phyloP scores from a whole-genome alignment of 352 stramenopile species.

The Elongisporangium prolatum region DNA sequence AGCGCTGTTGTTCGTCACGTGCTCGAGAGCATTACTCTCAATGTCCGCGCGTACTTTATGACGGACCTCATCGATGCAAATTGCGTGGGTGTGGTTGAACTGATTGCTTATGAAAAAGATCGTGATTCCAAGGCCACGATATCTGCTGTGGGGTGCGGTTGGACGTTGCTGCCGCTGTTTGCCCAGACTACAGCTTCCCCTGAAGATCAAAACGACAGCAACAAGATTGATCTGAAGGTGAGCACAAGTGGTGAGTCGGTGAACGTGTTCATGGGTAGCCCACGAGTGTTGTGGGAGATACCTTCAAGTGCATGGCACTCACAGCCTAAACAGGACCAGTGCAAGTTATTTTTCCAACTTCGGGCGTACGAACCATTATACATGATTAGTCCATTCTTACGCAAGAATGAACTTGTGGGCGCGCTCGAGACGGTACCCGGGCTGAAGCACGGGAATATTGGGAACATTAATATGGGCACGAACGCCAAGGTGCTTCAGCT shows the following conservation, averaged over 20 bases:
- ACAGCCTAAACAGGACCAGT: conserved; percentile 44
- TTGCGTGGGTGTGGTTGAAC: conserved; percentile 91
- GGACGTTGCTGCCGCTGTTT: conserved; percentile 90
- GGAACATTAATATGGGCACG: conserved; percentile 60
- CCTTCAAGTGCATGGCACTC: conserved; percentile 44
- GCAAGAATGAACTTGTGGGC: conserved; percentile 86
- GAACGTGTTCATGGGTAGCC: conserved; percentile 67
- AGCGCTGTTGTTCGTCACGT: conserved; percentile 41
- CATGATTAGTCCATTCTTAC: conserved; percentile 54
- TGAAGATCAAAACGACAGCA: conserved; percentile 10
- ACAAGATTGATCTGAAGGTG: not conserved
- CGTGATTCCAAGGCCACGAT: conserved; percentile 65
- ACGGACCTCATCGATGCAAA: conserved; percentile 84
- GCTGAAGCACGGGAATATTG: conserved; percentile 65
- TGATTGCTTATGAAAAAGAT: conserved; percentile 90
- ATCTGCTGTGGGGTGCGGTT: conserved; percentile 85
- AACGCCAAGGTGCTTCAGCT: conserved; percentile 52
- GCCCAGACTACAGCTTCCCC: conserved; percentile 9
- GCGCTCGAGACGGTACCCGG: conserved; percentile 71
- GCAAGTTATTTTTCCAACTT: conserved; percentile 69
- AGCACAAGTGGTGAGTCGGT: conserved; percentile 42
- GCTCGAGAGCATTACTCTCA: conserved; percentile 45
- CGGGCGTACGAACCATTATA: conserved; percentile 56
- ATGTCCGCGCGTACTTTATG: conserved; percentile 80
- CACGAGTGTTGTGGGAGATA: conserved; percentile 66